Percentiles rank a stretch among this genome's conserved stretches.
These are phyloP conservation scores for Oryza coarctata DNA, from an alignment of 176 grass and related monocot genomes.

Conservation along the genomic window DNA sequence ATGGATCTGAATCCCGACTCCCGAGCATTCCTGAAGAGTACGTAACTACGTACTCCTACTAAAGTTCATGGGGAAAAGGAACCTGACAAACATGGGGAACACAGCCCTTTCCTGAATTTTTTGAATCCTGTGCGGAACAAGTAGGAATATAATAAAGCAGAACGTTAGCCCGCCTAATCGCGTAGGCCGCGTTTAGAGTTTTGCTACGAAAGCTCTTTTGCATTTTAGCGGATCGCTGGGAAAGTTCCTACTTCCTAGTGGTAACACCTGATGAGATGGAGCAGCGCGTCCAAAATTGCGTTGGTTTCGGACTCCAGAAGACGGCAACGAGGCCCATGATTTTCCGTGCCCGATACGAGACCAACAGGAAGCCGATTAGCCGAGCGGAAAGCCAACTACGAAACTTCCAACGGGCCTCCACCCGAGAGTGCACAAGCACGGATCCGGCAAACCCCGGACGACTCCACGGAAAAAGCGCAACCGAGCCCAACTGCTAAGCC, in stretches of 20 bases:
- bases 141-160: too few relatives aligned
- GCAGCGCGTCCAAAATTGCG: too few relatives aligned
- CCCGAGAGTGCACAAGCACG: background rate
- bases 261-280: too few relatives aligned
- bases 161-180: too few relatives aligned
- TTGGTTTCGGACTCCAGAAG: too few relatives aligned
- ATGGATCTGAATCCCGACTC: too few relatives aligned
- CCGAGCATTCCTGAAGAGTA: background rate
- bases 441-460: background rate
- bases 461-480: too few relatives aligned
- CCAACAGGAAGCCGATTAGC: background rate
- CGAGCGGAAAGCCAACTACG: background rate
- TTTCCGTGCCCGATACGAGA: background rate
- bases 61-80: background rate
- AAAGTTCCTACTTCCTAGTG: too few relatives aligned
- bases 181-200: too few relatives aligned
- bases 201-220: too few relatives aligned
- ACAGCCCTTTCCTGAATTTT: background rate
- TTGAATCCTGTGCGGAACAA: too few relatives aligned
- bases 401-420: background rate
- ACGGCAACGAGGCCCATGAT: background rate
- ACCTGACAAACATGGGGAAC: background rate
- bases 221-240: too few relatives aligned
- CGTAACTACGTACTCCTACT: background rate
- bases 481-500: background rate